Conservation (phyloP, 306 rosid species). For the Cicer chorassanicum region DNA sequence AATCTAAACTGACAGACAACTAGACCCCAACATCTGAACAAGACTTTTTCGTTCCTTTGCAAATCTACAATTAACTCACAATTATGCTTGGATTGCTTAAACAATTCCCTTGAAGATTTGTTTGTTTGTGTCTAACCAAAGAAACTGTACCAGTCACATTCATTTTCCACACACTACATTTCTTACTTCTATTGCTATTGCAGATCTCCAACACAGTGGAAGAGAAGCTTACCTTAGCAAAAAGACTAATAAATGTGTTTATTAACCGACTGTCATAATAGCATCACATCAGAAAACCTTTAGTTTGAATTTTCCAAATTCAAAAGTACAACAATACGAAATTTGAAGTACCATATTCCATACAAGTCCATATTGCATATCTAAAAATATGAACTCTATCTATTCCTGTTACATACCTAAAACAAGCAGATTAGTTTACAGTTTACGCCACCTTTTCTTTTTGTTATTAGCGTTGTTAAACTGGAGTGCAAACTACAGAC, state of each 20-base stretch:
- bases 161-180: constrained; percentile 16
- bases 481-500: not conserved
- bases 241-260: not conserved
- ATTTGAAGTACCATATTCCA: not conserved
- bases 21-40: not conserved
- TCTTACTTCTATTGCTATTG: not conserved
- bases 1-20: not conserved
- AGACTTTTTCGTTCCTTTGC: not conserved
- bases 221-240: not conserved
- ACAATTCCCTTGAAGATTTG: not conserved
- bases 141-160: not conserved
- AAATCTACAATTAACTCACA: constrained; percentile 5
- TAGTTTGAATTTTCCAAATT: not conserved
- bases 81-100: not conserved
- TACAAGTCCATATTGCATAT: constrained; percentile 8
- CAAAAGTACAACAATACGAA: constrained; percentile 1
- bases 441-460: not conserved
- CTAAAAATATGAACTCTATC: not conserved
- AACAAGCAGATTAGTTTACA: not conserved
- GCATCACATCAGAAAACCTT: constrained; percentile 13
- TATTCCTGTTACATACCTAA: constrained; percentile 22
- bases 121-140: constrained; percentile 5
- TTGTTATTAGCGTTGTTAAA: constrained; percentile 1
- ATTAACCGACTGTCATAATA: not conserved
- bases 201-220: constrained; percentile 15